Percentiles rank a stretch among this genome's conserved stretches.
Evolutionary conservation across 2,329 filamentous ascomycete species (phyloP).

Genomic region (Akanthomyces lecanii): DNA sequence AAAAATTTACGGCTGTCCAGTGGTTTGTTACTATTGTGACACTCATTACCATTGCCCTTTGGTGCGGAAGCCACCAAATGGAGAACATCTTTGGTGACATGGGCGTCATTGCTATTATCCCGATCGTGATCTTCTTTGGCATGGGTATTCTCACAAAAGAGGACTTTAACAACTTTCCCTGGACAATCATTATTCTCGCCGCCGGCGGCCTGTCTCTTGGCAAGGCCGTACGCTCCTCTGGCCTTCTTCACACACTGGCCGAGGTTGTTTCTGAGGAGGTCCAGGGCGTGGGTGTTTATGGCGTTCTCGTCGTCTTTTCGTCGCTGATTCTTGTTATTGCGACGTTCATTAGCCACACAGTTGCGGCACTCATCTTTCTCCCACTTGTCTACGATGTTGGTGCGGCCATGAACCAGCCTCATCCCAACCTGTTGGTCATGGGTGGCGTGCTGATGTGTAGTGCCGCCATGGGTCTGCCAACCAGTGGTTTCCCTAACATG

Average conservation of each 20-base stretch:
- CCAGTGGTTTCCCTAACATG: conserved; percentile 98
- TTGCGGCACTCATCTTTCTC: conserved; percentile 90
- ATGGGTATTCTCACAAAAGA: conserved; percentile 95
- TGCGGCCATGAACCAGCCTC: conserved; percentile 76
- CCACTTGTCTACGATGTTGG: conserved; percentile 88
- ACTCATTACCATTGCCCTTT: conserved; percentile 77
- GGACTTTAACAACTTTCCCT: conserved; percentile 99
- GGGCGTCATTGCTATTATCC: conserved; percentile 96
- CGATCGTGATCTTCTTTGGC: conserved; percentile 92
- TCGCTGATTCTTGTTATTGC: conserved; percentile 83
- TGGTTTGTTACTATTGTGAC: conserved; percentile 90
- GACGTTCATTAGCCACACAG: conserved; percentile 96
- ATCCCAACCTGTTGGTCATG: conserved; percentile 95
- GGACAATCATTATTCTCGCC: conserved; percentile 98
- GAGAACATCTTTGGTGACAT: conserved; percentile 91
- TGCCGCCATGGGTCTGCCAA: conserved; percentile 92
- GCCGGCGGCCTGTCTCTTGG: conserved; percentile 89
- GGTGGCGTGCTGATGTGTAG: conserved; percentile 92
- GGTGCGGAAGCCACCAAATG: conserved; percentile 89
- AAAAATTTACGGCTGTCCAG: conserved; percentile 81
- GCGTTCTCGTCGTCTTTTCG: conserved; percentile 81
- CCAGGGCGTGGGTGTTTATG: conserved; percentile 76
- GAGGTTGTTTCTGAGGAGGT: conserved; percentile 69
- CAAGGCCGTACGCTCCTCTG: conserved; percentile 90
- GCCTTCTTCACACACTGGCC: conserved; percentile 85